phyloP scores from a whole-genome alignment of 78 protist species.

The Protostelium mycophagum region DNA sequence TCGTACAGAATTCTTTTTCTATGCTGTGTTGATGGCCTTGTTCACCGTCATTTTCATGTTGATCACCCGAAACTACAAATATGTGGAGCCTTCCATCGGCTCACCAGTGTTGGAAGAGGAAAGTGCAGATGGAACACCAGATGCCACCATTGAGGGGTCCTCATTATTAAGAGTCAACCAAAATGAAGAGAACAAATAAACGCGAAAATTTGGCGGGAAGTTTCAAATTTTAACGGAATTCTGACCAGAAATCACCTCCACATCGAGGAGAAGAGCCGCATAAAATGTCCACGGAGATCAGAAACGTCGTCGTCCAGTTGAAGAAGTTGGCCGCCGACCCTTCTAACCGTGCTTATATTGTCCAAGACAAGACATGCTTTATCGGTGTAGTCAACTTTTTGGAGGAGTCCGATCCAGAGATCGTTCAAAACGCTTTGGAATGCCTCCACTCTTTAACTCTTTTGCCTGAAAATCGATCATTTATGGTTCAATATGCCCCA shows the following conservation, averaged over 20 bases:
- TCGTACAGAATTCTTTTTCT: conserved; percentile 43
- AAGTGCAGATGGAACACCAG: neutral
- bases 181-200: neutral
- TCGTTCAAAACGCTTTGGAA: neutral
- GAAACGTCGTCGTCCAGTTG: neutral
- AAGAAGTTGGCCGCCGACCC: neutral
- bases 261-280: neutral
- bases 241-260: neutral
- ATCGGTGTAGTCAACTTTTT: neutral
- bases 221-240: neutral
- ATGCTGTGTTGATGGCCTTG: conserved; percentile 36
- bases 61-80: neutral
- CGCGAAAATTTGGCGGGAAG: neutral
- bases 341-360: neutral
- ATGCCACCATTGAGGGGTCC: neutral
- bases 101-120: neutral
- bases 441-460: neutral
- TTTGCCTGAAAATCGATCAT: neutral
- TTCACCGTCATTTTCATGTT: conserved; percentile 32
- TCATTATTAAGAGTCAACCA: neutral
- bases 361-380: neutral
- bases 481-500: neutral
- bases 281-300: neutral
- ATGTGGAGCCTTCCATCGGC: too few relatives aligned
- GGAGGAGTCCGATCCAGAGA: neutral